A percentile compares a stretch with the other conserved stretches of the same genome.
These are phyloP conservation scores for Globisporangium uncinulatum DNA, from an alignment of 352 stramenopile genomes.

Conservation along the genomic window DNA sequence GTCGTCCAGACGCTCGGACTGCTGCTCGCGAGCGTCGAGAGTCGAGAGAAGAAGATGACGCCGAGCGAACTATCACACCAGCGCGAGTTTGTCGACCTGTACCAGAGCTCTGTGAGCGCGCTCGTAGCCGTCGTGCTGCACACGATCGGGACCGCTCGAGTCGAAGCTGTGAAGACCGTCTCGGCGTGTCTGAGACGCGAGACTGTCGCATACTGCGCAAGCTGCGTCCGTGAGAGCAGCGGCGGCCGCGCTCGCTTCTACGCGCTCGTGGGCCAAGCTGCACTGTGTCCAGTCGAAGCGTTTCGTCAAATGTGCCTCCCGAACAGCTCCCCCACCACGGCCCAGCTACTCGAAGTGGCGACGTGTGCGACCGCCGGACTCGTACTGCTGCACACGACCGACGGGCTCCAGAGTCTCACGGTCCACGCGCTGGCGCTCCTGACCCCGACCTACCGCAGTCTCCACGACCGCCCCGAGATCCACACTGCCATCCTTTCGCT, in stretches of 20 bases:
- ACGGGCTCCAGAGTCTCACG: conserved; percentile 25
- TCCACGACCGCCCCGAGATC: conserved; percentile 14
- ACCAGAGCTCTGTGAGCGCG: conserved; percentile 22
- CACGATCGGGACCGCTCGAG: conserved; percentile 21
- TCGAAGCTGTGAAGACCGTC: conserved; percentile 36
- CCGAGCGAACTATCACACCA: neutral
- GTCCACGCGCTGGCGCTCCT: conserved; percentile 31
- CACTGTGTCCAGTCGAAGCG: conserved; percentile 34
- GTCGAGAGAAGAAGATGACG: neutral
- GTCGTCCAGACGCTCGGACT: conserved; percentile 31
- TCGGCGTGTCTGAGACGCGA: conserved; percentile 35
- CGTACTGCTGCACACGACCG: conserved; percentile 44
- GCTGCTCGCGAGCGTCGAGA: conserved; percentile 19
- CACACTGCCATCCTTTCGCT: conserved; percentile 28
- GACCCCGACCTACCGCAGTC: conserved; percentile 24
- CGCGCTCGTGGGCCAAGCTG: conserved; percentile 26
- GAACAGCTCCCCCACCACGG: conserved; percentile 18
- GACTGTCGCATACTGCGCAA: conserved; percentile 19
- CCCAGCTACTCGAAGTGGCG: conserved; percentile 31
- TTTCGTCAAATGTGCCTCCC: conserved; percentile 37
- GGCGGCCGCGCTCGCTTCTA: conserved; percentile 9
- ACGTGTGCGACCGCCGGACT: conserved; percentile 40
- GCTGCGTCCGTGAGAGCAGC: neutral
- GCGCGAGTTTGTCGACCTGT: conserved; percentile 9
- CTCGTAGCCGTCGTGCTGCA: conserved; percentile 34